Evolutionary conservation across 441 rosid genomes (phyloP).

Genomic region (Oxalis stricta): DNA sequence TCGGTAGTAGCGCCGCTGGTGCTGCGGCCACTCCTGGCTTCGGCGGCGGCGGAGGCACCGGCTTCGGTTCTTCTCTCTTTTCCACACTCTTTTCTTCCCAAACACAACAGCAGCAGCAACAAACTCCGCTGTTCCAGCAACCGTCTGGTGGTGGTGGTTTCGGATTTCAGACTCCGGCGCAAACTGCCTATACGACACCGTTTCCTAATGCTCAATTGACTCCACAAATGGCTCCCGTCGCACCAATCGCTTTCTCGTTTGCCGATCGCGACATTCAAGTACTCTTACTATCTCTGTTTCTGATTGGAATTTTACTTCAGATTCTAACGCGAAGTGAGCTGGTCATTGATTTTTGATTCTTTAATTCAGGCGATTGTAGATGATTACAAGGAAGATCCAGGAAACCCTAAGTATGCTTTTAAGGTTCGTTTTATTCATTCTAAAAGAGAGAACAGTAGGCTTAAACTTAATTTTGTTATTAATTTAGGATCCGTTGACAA

Average conservation of each 20-base stretch:
- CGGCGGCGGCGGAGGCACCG: constrained; percentile 46
- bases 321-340: neutral
- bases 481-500: neutral
- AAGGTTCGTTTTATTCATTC: constrained; percentile 29
- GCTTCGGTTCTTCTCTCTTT: constrained; percentile 53
- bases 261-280: constrained; percentile 94
- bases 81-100: constrained; percentile 70
- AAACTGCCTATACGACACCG: constrained; percentile 23
- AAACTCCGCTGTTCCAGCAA: constrained; percentile 31
- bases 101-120: constrained; percentile 38
- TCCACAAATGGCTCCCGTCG: constrained; percentile 93
- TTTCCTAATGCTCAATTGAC: constrained; percentile 65
- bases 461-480: neutral
- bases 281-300: neutral
- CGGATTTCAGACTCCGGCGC: constrained; percentile 44
- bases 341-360: neutral
- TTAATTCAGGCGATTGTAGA: constrained; percentile 66
- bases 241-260: constrained; percentile 82
- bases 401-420: constrained; percentile 57
- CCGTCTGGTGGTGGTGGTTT: constrained; percentile 26
- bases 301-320: neutral
- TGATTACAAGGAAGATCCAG: constrained; percentile 66
- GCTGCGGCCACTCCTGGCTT: constrained; percentile 58
- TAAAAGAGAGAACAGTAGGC: neutral
- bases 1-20: too few relatives aligned